A percentile compares a stretch with the other conserved stretches of the same genome.
Conservation (phyloP, 257 asterid genomes). For the Orobanche coerulescens region DNA sequence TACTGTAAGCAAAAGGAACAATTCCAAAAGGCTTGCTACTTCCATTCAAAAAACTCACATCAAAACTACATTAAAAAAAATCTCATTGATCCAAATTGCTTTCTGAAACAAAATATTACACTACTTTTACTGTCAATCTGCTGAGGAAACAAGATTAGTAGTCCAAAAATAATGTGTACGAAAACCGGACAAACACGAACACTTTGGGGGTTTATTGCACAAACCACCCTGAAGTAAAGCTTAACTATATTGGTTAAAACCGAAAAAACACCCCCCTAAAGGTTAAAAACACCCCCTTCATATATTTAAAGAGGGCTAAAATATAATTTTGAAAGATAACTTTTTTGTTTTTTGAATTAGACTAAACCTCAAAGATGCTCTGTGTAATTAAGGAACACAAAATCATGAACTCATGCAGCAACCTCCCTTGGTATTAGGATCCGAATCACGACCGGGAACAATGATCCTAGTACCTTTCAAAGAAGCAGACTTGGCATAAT, state of each 20-base stretch:
- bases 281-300: too few species aligned
- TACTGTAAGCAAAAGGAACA: too few species aligned
- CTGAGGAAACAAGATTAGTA: background rate
- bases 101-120: background rate
- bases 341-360: background rate
- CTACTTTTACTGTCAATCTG: background rate
- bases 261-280: too few species aligned
- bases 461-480: conserved; percentile 48
- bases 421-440: conserved; percentile 39
- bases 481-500: conserved; percentile 37
- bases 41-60: too few species aligned
- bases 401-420: conserved; percentile 41
- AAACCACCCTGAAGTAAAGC: too few species aligned
- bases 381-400: background rate
- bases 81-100: background rate
- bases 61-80: too few species aligned
- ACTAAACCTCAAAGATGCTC: background rate
- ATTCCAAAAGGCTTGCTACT: too few species aligned
- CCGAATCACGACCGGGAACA: conserved; percentile 43
- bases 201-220: too few species aligned
- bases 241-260: too few species aligned
- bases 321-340: too few species aligned
- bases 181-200: too few species aligned
- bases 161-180: background rate
- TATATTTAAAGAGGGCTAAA: too few species aligned